A percentile compares a stretch with the other conserved stretches of the same genome.
Conservation (phyloP, 2,329 filamentous ascomycete species). For the Geosmithia flava region DNA sequence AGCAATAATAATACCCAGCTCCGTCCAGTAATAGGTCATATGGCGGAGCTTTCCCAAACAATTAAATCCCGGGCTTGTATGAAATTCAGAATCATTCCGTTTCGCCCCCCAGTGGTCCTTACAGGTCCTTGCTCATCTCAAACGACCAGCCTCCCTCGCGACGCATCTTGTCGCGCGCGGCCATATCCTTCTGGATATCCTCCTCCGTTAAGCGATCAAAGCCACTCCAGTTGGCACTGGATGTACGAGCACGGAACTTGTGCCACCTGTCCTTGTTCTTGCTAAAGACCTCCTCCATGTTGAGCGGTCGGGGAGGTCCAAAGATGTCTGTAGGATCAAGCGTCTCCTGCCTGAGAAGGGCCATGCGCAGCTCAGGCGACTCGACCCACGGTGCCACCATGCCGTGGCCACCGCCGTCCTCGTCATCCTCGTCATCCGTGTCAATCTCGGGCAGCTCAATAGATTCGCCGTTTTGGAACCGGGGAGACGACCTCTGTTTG, state of each 20-base stretch:
- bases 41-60: neutral
- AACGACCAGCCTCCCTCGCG: conserved; percentile 81
- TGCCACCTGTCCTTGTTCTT: conserved; percentile 76
- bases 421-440: conserved; percentile 82
- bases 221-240: conserved; percentile 87
- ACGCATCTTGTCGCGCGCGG: conserved; percentile 66
- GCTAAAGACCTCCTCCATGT: conserved; percentile 94
- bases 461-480: conserved; percentile 77
- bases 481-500: conserved; percentile 62
- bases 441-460: conserved; percentile 93
- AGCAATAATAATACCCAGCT: neutral
- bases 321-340: conserved; percentile 81
- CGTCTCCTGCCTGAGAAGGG: conserved; percentile 71
- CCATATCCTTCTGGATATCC: conserved; percentile 69
- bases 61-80: neutral
- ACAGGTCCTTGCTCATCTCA: conserved; percentile 36
- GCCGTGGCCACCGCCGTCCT: conserved; percentile 28
- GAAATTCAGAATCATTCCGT: neutral
- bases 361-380: conserved; percentile 65
- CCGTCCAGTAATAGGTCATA: neutral
- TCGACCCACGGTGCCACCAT: conserved; percentile 74
- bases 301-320: conserved; percentile 73
- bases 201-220: conserved; percentile 76
- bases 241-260: conserved; percentile 82
- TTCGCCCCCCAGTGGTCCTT: too few relatives aligned